Evolutionary conservation across 148 eudicot species (phyloP).

Genomic region (Euryodendron excelsum): DNA sequence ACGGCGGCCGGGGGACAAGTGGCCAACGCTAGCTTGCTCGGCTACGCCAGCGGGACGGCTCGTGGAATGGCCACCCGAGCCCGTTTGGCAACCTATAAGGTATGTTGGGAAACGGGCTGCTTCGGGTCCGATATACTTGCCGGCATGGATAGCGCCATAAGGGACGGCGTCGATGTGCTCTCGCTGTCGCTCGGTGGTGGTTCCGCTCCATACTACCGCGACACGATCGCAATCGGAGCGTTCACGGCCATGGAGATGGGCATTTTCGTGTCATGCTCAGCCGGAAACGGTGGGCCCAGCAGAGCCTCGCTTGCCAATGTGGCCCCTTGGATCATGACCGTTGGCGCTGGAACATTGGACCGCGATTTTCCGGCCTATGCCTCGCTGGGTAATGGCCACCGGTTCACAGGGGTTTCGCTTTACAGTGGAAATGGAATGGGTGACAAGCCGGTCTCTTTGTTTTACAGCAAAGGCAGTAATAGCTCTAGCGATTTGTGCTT

Average conservation of each 20-base stretch:
- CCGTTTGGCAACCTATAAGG: conserved; percentile 64
- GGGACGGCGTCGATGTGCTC: conserved; percentile 74
- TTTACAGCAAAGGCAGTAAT: conserved; percentile 42
- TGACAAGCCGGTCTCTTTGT: conserved; percentile 32
- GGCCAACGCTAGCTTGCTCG: conserved; percentile 62
- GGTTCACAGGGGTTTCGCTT: conserved; percentile 59
- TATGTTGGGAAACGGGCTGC: conserved; percentile 74
- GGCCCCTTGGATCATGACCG: conserved; percentile 97
- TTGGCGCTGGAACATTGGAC: conserved; percentile 87
- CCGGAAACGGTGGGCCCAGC: conserved; percentile 80
- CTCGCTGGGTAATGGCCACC: conserved; percentile 36
- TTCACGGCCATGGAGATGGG: conserved; percentile 77
- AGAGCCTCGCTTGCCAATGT: conserved; percentile 52
- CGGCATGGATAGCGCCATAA: conserved; percentile 71
- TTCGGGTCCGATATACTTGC: conserved; percentile 82
- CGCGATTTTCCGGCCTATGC: conserved; percentile 78
- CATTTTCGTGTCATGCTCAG: conserved; percentile 73
- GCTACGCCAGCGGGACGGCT: conserved; percentile 73
- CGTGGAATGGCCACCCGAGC: conserved; percentile 81
- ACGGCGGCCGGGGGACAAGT: conserved; percentile 75
- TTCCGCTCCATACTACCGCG: conserved; percentile 57
- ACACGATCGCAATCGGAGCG: conserved; percentile 79
- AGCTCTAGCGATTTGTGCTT: conserved; percentile 59
- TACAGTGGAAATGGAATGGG: conserved; percentile 85
- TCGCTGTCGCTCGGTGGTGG: conserved; percentile 82